These are phyloP conservation scores for Takashimella tepidaria DNA, from an alignment of 1,284 basidiomycete genomes.

Conservation along the genomic window DNA sequence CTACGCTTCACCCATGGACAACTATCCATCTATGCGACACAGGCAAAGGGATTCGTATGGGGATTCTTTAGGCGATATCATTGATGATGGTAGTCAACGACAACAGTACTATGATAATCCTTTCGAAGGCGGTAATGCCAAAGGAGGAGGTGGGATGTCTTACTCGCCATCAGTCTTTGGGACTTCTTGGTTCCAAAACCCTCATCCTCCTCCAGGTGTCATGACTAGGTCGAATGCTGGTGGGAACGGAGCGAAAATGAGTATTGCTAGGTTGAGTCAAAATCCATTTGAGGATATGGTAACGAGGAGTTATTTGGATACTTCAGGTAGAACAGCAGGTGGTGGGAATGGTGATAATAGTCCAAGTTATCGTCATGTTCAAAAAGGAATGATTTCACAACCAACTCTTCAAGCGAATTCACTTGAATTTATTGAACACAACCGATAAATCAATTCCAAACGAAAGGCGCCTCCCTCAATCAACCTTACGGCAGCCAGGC, in stretches of 20 bases:
- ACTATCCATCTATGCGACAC: constrained; percentile 37
- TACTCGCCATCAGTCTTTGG: constrained; percentile 31
- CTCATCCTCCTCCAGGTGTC: background rate
- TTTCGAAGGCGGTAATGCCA: background rate
- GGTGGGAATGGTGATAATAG: constrained; percentile 1
- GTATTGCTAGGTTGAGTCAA: constrained; percentile 11
- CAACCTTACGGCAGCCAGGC: no score
- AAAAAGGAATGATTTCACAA: constrained; percentile 45
- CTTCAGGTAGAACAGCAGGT: constrained; percentile 8
- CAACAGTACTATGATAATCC: constrained; percentile 5
- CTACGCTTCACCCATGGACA: constrained; percentile 47
- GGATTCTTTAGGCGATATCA: background rate
- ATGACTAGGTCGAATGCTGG: background rate
- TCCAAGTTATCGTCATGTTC: constrained; percentile 15
- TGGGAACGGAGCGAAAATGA: background rate
- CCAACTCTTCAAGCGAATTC: constrained; percentile 47
- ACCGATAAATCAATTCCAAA: background rate
- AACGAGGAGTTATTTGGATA: constrained; percentile 20
- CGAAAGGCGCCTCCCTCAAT: no score
- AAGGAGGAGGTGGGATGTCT: background rate
- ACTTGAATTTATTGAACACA: constrained; percentile 45
- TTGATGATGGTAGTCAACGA: background rate
- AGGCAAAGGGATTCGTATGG: constrained; percentile 19
- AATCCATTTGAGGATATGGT: constrained; percentile 48
- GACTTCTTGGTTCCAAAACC: constrained; percentile 18